Evolutionary conservation across 1,139 yeast genomes (phyloP).

Genomic region (Torulaspora globosa): DNA sequence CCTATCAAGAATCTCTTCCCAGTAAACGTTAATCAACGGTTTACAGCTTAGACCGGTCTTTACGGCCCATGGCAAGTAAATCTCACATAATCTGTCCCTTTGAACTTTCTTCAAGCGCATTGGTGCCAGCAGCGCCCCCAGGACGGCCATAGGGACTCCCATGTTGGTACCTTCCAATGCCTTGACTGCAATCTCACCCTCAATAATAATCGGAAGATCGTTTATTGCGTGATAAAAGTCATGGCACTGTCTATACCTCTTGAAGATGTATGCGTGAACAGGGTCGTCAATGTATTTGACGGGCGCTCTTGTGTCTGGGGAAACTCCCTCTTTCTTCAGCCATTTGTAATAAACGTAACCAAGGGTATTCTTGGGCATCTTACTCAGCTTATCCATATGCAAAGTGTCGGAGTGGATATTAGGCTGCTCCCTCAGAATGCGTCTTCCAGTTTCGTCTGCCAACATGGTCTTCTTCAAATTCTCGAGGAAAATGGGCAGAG

Average conservation of each 20-base stretch:
- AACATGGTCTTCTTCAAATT: constrained; percentile 70
- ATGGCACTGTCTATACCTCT: constrained; percentile 92
- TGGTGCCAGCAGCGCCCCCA: constrained; percentile 88
- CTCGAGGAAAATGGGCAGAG: constrained; percentile 62
- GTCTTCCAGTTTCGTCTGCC: constrained; percentile 67
- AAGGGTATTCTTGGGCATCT: constrained; percentile 64
- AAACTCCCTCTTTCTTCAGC: constrained; percentile 83
- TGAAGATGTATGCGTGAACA: constrained; percentile 85
- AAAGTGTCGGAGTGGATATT: constrained; percentile 72
- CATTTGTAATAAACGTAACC: constrained; percentile 77
- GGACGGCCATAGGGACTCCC: constrained; percentile 93
- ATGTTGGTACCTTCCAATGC: constrained; percentile 89
- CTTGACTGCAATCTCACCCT: constrained; percentile 92
- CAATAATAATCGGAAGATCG: constrained; percentile 84
- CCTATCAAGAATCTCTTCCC: constrained; percentile 79
- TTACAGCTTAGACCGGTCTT: constrained; percentile 67
- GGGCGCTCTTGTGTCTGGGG: constrained; percentile 89
- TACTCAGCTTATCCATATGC: constrained; percentile 56
- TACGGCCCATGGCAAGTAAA: constrained; percentile 89
- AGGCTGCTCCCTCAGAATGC: constrained; percentile 73
- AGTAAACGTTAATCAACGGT: constrained; percentile 81
- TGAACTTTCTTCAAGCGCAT: constrained; percentile 55
- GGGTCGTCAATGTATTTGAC: constrained; percentile 86
- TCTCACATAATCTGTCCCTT: constrained; percentile 45
- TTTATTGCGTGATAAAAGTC: constrained; percentile 94